Percentiles rank a stretch among this genome's conserved stretches.
Evolutionary conservation across 176 grass and related monocot genomes (phyloP).

Genomic region (Pharus latifolius): DNA sequence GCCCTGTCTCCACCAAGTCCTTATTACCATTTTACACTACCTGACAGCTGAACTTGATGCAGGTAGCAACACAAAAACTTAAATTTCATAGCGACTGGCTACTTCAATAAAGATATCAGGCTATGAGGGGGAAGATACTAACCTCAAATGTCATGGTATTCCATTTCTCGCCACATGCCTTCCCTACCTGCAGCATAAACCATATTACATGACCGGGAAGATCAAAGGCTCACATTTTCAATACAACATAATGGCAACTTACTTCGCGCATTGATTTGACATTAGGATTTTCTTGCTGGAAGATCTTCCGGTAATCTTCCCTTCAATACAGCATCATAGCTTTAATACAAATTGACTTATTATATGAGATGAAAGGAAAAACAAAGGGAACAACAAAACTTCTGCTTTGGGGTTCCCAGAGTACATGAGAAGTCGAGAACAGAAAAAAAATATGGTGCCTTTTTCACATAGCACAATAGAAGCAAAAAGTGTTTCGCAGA

Average conservation of each 20-base stretch:
- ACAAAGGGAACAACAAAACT: not conserved
- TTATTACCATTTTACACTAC: constrained; percentile 9
- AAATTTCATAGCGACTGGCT: not conserved
- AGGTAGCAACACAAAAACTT: not conserved
- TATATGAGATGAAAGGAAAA: constrained; percentile 1
- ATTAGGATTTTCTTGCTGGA: constrained; percentile 67
- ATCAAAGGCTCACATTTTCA: not conserved
- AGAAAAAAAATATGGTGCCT: not conserved
- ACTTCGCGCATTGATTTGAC: constrained; percentile 91
- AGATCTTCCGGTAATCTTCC: constrained; percentile 83
- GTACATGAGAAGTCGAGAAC: too few relatives aligned
- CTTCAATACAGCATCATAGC: constrained; percentile 43
- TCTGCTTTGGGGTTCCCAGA: not conserved
- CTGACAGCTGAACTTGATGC: not conserved
- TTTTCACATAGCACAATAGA: not conserved
- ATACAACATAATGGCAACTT: constrained; percentile 24
- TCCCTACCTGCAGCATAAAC: constrained; percentile 62
- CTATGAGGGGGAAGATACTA: constrained; percentile 6
- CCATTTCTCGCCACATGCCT: constrained; percentile 87
- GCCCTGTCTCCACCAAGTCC: not conserved
- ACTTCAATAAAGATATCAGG: not conserved
- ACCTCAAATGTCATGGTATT: constrained; percentile 91
- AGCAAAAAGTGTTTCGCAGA: too few relatives aligned
- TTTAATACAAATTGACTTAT: constrained; percentile 12
- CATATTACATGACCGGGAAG: constrained; percentile 9